Base-by-base conservation (phyloP, 2,329 filamentous ascomycete species). In the Penicillium sp. region DNA sequence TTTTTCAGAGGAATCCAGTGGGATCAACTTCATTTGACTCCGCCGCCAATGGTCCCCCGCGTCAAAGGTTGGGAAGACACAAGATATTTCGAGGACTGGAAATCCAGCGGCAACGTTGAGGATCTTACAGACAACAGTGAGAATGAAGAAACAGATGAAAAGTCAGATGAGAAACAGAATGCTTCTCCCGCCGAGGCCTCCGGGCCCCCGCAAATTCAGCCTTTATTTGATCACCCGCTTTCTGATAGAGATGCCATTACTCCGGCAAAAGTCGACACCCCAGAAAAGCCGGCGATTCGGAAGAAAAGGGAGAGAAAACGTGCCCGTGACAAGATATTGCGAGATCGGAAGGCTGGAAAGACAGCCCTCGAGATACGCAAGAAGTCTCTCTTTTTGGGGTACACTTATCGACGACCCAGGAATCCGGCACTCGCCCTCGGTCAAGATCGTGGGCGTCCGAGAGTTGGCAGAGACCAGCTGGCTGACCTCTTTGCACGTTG, bases 1-100 rank as follows among this genome's bases (percentile, higher is more conserved):
- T 97, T 93, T 83, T 97, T 97, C 77, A 82, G 81, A 52, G 85
- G 86, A 46, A 84, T 95, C 14, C 83, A 85, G 1, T 97, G 91
- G 94, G 84, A 89, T 13, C 83, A 83, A 0, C 74, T 96, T 14
- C 89, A 94, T 66, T 75, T 82, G 29, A 82, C 85, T 51, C 78
- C 78, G 8, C 92, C 93, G 0, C 92, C 92, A 0, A 93, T 95
- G 65, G 78, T 95, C 1, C 93, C 93, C 0, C 81, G 85, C 9
- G 86, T 97, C 21, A 79, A 79, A 34, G 78, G 79, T 26, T 77
- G 81, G 59, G 87, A 89, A 48, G 89, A 92, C 68, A 94, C 92
- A 1, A 90, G 89, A 65, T 97, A 96, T 70, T 97, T 97, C 67
- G 90, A 96, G 54, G 68, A 67, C 10, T 90, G 91, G 60, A 86